Evolutionary conservation across 164 flowering plant genomes (phyloP), one percentile per base, ranked within the genome.

Genomic region (Macadamia integrifolia): DNA sequence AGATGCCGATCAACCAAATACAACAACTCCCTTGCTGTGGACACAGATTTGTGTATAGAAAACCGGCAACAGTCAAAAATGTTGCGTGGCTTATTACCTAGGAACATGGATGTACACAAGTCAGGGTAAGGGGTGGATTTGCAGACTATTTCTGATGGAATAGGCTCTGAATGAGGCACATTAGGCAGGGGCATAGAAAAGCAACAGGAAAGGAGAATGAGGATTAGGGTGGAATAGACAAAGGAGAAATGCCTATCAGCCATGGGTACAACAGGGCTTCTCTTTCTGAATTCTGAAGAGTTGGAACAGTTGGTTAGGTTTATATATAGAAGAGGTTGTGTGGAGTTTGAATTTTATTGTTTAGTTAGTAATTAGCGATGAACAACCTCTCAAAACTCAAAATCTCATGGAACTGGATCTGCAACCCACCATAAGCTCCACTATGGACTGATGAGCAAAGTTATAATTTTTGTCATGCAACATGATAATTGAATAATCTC

Each of bases 11-110:
- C 64, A 10, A 85, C 69, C 12, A 82, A 12, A 18, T 61, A n/a
- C 6, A 69, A 15, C 72, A 85, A 82, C 18, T 78, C 78, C 0
- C 55, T 59, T 9, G 87, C 76, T 1, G 75, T 46, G n/a, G 83
- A 77, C n/a, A 82, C 3, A 17, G 91, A 82, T 60, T 71, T 69
- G 0, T 66, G 74, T 62, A 87, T 62, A 13, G 82, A 72, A 35
- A 55, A 71, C 1, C 84, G 76, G 18, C 84, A 82, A 60, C 64
- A 85, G 60, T 78, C 76, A 61, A 69, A 69, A 64, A 72, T 70
- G 43, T 43, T 75, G 61, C 71, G 58, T 32, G 77, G 17, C 17
- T 40, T 32, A 31, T 68, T 13, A 35, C 46, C 23, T 17, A 71
- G 76, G 52, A 78, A 74, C 3, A 69, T 11, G 6, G 69, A 31